Evolutionary conservation across 352 stramenopile species (phyloP).

Genomic region (Pythium chondricola): DNA sequence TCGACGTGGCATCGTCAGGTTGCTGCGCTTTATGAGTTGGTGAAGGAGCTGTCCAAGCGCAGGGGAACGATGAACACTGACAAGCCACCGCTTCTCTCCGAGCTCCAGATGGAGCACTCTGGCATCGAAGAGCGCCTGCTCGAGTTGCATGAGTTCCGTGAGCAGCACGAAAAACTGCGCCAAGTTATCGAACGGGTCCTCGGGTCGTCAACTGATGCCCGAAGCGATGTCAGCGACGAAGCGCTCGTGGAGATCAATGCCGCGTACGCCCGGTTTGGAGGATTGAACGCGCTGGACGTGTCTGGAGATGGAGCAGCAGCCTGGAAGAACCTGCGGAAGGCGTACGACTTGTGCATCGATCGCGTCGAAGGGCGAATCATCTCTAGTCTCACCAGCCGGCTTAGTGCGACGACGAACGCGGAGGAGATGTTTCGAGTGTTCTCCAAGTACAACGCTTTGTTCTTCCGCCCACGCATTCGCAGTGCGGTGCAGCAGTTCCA

Average conservation of each 20-base stretch:
- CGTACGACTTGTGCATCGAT: conserved; percentile 90
- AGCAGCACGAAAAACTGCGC: conserved; percentile 88
- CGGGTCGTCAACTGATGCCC: conserved; percentile 36
- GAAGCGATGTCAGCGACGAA: conserved; percentile 69
- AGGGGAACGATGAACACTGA: conserved; percentile 78
- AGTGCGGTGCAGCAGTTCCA: conserved; percentile 98
- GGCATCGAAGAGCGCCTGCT: conserved; percentile 83
- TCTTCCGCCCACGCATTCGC: conserved; percentile 93
- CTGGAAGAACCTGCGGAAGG: conserved; percentile 85
- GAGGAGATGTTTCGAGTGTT: conserved; percentile 97
- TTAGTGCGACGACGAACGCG: conserved; percentile 88
- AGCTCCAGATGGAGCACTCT: conserved; percentile 82
- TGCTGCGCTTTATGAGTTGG: conserved; percentile 77
- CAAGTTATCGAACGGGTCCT: conserved; percentile 86
- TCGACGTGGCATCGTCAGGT: conserved; percentile 83
- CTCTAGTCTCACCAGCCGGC: conserved; percentile 77
- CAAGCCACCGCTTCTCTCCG: conserved; percentile 70
- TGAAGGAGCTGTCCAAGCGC: conserved; percentile 82
- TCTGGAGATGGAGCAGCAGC: conserved; percentile 69
- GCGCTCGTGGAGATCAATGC: conserved; percentile 84
- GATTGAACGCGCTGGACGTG: conserved; percentile 81
- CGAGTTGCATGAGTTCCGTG: conserved; percentile 87
- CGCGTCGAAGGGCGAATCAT: conserved; percentile 91
- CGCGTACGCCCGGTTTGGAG: conserved; percentile 80
- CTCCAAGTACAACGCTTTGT: conserved; percentile 97